Evolutionary conservation across 345 rosid species (phyloP).

Genomic region (Sisymbrium altissimum): DNA sequence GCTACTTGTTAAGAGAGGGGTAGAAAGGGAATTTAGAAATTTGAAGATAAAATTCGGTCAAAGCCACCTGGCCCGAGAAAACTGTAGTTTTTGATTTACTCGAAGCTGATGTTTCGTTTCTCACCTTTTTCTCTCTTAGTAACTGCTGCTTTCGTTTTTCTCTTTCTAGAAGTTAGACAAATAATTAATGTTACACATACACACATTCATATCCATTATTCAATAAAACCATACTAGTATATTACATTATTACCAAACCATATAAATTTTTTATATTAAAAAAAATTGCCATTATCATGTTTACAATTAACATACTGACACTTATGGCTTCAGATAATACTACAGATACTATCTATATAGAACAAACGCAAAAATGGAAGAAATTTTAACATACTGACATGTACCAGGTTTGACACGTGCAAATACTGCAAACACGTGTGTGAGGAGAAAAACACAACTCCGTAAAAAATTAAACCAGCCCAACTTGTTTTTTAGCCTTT

Average conservation of each 20-base stretch:
- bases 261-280: background rate
- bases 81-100: constrained; percentile 60
- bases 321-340: background rate
- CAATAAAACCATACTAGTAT: background rate
- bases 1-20: background rate
- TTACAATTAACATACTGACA: constrained; percentile 21
- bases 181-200: constrained; percentile 20
- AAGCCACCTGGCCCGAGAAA: constrained; percentile 77
- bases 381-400: constrained; percentile 21
- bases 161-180: constrained; percentile 7
- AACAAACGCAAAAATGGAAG: background rate
- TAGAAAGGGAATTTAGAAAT: background rate
- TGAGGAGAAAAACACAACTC: background rate
- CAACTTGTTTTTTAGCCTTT: background rate
- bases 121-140: constrained; percentile 25
- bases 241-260: background rate
- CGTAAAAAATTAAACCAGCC: background rate
- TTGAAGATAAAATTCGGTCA: constrained; percentile 43
- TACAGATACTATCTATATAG: constrained; percentile 16
- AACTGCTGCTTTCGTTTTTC: constrained; percentile 28
- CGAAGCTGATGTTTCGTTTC: constrained; percentile 47
- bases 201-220: background rate
- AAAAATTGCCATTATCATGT: constrained; percentile 12
- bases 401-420: constrained; percentile 40
- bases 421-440: constrained; percentile 32